Conservation (phyloP, 768 basidiomycete species). For the Daedalea quercina region DNA sequence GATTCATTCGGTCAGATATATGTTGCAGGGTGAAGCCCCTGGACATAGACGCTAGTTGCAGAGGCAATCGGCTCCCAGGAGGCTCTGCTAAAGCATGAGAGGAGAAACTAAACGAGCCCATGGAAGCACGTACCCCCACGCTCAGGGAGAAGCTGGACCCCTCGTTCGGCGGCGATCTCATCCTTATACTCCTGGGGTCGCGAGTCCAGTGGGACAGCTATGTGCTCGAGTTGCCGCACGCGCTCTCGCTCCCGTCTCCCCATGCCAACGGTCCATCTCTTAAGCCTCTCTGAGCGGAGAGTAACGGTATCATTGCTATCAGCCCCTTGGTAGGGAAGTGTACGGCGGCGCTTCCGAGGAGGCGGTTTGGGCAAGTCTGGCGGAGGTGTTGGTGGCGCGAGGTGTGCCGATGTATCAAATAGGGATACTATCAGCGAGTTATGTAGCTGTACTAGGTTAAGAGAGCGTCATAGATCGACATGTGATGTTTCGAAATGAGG, state of each 20-base stretch:
- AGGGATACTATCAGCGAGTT: slow-evolving; percentile 81
- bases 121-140: slow-evolving; percentile 47
- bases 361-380: slow-evolving; percentile 55
- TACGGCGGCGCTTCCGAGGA: slow-evolving; percentile 61
- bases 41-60: slow-evolving; percentile 70
- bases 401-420: slow-evolving; percentile 71
- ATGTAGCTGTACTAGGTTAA: slow-evolving; percentile 59
- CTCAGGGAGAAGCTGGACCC: slow-evolving; percentile 56
- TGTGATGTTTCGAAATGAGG: not conserved
- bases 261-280: slow-evolving; percentile 66
- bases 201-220: slow-evolving; percentile 34
- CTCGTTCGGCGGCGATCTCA: slow-evolving; percentile 66
- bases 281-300: slow-evolving; percentile 58
- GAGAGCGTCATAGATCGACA: not conserved
- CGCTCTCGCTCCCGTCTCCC: slow-evolving; percentile 74
- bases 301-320: slow-evolving; percentile 44
- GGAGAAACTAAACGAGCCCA: not conserved
- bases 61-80: slow-evolving; percentile 62
- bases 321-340: slow-evolving; percentile 66
- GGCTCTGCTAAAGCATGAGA: slow-evolving; percentile 37
- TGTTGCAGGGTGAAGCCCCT: slow-evolving; percentile 71
- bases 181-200: slow-evolving; percentile 45
- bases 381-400: slow-evolving; percentile 61
- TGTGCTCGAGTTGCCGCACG: slow-evolving; percentile 41
- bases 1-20: slow-evolving; percentile 71